Evolutionary conservation across 1,284 basidiomycete species (phyloP).

Genomic region (Trichosporon inkin): DNA sequence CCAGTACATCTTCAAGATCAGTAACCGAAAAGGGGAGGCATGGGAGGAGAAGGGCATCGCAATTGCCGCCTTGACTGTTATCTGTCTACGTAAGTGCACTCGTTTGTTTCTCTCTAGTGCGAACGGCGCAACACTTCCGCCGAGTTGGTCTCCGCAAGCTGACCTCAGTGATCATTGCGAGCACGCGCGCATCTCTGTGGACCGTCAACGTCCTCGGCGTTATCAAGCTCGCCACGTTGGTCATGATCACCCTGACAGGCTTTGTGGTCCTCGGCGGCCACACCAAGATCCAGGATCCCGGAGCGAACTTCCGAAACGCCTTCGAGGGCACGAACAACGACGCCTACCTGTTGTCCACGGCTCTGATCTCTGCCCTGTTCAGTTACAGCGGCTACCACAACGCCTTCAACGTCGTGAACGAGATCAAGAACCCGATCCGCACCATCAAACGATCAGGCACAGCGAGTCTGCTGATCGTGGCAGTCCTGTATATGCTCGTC

Average conservation of each 20-base stretch:
- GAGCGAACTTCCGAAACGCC: slow-evolving; percentile 55
- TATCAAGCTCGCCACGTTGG: slow-evolving; percentile 12
- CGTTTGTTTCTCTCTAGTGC: no score
- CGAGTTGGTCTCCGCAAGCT: no score
- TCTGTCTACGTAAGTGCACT: background rate
- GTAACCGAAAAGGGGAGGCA: slow-evolving; percentile 14
- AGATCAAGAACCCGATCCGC: slow-evolving; percentile 47
- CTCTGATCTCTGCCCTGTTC: slow-evolving; percentile 25
- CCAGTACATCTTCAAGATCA: slow-evolving; percentile 27
- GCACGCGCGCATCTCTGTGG: background rate
- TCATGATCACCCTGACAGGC: slow-evolving; percentile 52
- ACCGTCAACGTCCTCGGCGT: background rate
- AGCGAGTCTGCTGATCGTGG: slow-evolving; percentile 29
- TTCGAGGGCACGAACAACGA: slow-evolving; percentile 53
- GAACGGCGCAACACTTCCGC: no score
- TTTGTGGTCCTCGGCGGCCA: slow-evolving; percentile 55
- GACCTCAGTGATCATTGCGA: background rate
- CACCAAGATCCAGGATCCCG: slow-evolving; percentile 48
- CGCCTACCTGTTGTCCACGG: slow-evolving; percentile 53
- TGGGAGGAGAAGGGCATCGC: slow-evolving; percentile 27
- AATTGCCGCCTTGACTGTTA: background rate
- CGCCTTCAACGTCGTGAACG: slow-evolving; percentile 54
- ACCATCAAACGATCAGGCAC: slow-evolving; percentile 36
- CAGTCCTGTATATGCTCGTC: slow-evolving; percentile 34
- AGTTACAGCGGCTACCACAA: slow-evolving; percentile 50